A percentile compares a stretch with the other conserved stretches of the same genome.
Conservation (phyloP, 2,329 filamentous ascomycete genomes). For the Dothistroma septosporum region DNA sequence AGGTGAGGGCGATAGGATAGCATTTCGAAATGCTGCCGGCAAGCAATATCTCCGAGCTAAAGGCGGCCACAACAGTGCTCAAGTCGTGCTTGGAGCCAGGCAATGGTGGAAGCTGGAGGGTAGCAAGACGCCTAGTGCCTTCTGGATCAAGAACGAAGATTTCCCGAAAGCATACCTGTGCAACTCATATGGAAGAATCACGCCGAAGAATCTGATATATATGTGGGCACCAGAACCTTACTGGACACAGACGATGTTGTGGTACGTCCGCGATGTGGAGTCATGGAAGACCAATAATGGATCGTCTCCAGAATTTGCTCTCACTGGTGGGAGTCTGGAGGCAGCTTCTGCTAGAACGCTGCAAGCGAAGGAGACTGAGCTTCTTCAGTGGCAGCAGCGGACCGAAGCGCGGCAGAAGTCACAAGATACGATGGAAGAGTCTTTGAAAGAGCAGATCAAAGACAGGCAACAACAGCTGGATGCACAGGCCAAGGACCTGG, state of each 20-base stretch:
- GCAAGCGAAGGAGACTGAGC: background rate
- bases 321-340: no score
- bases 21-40: background rate
- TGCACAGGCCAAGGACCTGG: background rate
- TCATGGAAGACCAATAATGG: background rate
- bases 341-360: background rate
- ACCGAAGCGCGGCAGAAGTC: background rate
- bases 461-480: background rate
- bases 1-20: background rate
- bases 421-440: background rate
- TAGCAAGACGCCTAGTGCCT: background rate
- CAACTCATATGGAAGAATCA: background rate
- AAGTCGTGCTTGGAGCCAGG: background rate
- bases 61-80: background rate
- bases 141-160: conserved; percentile 1
- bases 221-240: conserved; percentile 4
- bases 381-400: background rate
- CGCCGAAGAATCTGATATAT: conserved; percentile 2
- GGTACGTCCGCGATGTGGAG: background rate
- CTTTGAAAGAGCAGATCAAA: background rate
- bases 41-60: background rate
- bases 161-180: background rate
- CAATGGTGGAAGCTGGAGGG: background rate
- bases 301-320: background rate
- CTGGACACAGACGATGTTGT: conserved; percentile 1